A percentile compares a stretch with the other conserved stretches of the same genome.
Conservation (phyloP, 108 stramenopile species). For the Craspedostauros australis region DNA sequence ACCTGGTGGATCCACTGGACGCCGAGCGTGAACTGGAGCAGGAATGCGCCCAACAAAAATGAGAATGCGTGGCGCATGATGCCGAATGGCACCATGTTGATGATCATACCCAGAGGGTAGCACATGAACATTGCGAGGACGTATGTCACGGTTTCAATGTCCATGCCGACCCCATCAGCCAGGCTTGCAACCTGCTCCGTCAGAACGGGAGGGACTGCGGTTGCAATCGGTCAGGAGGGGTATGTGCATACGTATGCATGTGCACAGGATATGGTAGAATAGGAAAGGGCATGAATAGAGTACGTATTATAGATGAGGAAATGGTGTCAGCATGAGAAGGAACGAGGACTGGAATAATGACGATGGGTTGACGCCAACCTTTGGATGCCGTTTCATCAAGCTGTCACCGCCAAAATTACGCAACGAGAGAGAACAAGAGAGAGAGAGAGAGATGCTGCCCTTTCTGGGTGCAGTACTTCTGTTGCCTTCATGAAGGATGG, state of each 20-base stretch:
- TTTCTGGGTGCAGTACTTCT: no score
- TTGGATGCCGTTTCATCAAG: neutral
- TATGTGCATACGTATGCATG: no score
- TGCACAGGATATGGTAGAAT: neutral
- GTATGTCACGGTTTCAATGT: constrained; percentile 82
- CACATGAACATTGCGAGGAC: constrained; percentile 79
- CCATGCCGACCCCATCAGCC: constrained; percentile 72
- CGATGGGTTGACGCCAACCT: neutral
- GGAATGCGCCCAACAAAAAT: constrained; percentile 83
- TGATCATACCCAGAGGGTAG: constrained; percentile 87
- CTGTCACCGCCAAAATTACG: neutral
- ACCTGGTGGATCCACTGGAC: constrained; percentile 96
- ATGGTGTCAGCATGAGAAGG: neutral
- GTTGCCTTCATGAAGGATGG: no score
- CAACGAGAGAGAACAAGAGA: neutral
- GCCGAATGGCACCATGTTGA: constrained; percentile 75
- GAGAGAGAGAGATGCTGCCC: constrained; percentile 4
- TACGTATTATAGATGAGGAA: neutral
- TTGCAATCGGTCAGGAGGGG: no score
- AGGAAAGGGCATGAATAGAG: no score
- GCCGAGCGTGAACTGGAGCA: constrained; percentile 86
- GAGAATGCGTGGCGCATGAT: constrained; percentile 80
- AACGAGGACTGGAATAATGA: no score
- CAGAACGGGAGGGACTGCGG: constrained; percentile 71
- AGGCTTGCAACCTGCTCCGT: constrained; percentile 47